phyloP scores from a whole-genome alignment of 495 filamentous ascomycete species.

The Pseudotulostoma volvatum region DNA sequence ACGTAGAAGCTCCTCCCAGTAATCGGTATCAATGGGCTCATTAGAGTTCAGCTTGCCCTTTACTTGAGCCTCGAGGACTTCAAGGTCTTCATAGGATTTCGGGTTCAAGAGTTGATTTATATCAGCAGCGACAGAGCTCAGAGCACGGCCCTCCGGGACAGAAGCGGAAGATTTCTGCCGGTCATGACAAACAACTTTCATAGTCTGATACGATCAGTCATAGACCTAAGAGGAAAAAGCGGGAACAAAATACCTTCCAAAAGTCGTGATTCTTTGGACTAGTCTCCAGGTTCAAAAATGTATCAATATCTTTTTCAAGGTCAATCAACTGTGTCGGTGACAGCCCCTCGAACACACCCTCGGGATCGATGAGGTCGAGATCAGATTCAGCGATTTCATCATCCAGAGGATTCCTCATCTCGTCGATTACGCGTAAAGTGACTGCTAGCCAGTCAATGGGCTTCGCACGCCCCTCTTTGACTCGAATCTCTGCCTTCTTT shows the following conservation, averaged over 20 bases:
- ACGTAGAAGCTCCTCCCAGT: conserved; percentile 85
- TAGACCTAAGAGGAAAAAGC: neutral
- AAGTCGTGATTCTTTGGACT: conserved; percentile 66
- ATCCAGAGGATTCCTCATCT: conserved; percentile 59
- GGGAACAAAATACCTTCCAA: conserved; percentile 46
- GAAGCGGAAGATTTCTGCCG: conserved; percentile 48
- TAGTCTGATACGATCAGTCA: conserved; percentile 32
- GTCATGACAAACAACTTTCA: conserved; percentile 72
- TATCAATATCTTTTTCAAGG: conserved; percentile 72
- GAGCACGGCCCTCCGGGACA: conserved; percentile 53
- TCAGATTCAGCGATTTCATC: conserved; percentile 68
- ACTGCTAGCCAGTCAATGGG: conserved; percentile 94
- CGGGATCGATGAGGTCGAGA: conserved; percentile 66
- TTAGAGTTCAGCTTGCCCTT: conserved; percentile 66
- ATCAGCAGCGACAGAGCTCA: conserved; percentile 69
- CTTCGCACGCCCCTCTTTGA: conserved; percentile 82
- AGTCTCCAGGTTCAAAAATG: conserved; percentile 66
- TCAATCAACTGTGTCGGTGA: conserved; percentile 54
- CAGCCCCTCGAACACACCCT: conserved; percentile 64
- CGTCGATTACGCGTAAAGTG: conserved; percentile 72
- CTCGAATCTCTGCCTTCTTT: conserved; percentile 92
- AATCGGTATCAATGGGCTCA: conserved; percentile 89
- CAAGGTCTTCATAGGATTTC: conserved; percentile 76
- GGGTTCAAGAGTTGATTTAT: conserved; percentile 73
- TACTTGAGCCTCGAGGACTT: conserved; percentile 72